A percentile compares a stretch with the other conserved stretches of the same genome.
These are phyloP conservation scores for Calophaca sinica DNA, from an alignment of 306 rosid species.

Conservation along the genomic window DNA sequence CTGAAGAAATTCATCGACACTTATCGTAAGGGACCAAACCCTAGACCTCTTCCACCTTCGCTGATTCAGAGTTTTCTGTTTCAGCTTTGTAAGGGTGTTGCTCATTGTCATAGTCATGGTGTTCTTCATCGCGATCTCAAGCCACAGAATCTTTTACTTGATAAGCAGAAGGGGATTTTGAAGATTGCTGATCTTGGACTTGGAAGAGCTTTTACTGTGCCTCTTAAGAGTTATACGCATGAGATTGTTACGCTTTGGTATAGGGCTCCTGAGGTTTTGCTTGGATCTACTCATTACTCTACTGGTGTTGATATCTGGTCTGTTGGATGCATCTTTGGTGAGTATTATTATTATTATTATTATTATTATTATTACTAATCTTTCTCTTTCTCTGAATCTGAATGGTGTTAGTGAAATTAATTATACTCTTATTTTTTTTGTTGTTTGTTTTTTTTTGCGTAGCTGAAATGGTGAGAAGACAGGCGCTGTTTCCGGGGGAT, in stretches of 20 bases:
- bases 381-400: not conserved
- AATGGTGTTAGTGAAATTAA: too few relatives aligned
- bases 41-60: conserved; percentile 57
- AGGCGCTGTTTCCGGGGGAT: conserved; percentile 90
- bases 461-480: conserved; percentile 95
- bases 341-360: not conserved
- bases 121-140: conserved; percentile 93
- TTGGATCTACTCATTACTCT: conserved; percentile 89
- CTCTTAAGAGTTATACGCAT: conserved; percentile 93
- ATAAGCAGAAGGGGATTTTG: conserved; percentile 72
- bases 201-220: conserved; percentile 91
- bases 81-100: conserved; percentile 91
- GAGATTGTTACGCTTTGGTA: conserved; percentile 99
- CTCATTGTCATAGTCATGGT: conserved; percentile 94
- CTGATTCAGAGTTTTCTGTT: conserved; percentile 82
- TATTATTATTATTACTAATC: too few relatives aligned
- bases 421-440: not conserved
- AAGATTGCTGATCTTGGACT: conserved; percentile 96
- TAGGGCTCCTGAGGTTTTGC: conserved; percentile 91
- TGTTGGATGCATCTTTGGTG: conserved; percentile 91
- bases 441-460: conserved; percentile 13
- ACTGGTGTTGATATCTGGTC: conserved; percentile 98
- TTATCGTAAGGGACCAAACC: conserved; percentile 75
- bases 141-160: conserved; percentile 91
- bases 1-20: conserved; percentile 92